Evolutionary conservation across 306 rosid genomes (phyloP), one percentile per base, ranked within the genome.

Genomic region (Quercus alba): DNA sequence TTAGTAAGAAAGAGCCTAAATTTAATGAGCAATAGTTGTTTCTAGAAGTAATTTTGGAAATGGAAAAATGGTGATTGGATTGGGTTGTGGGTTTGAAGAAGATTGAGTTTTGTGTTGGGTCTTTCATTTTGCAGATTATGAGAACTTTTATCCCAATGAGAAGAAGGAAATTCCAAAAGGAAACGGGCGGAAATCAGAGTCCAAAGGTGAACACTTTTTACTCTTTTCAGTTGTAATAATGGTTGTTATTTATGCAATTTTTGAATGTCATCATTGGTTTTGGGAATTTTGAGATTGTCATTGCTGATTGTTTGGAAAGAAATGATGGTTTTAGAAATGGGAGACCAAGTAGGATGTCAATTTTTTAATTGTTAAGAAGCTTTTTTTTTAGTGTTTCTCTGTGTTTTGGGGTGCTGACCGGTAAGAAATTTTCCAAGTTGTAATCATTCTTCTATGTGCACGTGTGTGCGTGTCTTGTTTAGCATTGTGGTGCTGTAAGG

Each of bases 151-250:
- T 75, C 99, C 99, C 14, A 93, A 95, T 84, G 93, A 84, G 56
- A 93, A 95, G 93, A 93, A 95, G 86, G 99, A 91, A 71, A 61
- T 66, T 73, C 96, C 98, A 0, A 93, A 95, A 78, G 97, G 94
- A 44, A 21, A 87, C 7, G 97, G 79, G 23, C 89, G 87, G 84
- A 93, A 93, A 46, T 73, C 92, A 1, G 93, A 90, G 75, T 95
- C 99, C 28, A 91, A 93, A 93, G 98, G 97, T 94, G 35, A 73
- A 11, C 10, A n/a, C 28, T 12, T 74, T n/a, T 13, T 6, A 2
- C 3, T 58, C 1, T 58, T 28, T 4, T 23, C 19, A 59, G 72
- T 72, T 81, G 57, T 23, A 55, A 11, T 4, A 2, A 11, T 7
- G 69, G 38, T 26, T 9, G 13, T 18, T 15, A 17, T 19, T 0